Evolutionary conservation across 2,329 filamentous ascomycete genomes (phyloP).

Genomic region (Coniochaeta pulveracea): DNA sequence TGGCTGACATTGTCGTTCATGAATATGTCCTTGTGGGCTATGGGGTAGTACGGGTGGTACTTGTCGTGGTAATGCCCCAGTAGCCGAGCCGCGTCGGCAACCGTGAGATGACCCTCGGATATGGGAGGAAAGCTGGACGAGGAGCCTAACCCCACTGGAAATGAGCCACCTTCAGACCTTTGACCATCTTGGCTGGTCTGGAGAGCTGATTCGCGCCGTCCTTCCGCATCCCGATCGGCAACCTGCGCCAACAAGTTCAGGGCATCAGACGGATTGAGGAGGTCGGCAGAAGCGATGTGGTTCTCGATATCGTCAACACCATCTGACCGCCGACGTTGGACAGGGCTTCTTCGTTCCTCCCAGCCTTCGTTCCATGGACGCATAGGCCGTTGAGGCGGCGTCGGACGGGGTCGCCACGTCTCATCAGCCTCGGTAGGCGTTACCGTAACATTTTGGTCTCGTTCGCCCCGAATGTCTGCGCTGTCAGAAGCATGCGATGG

Average conservation of each 20-base stretch:
- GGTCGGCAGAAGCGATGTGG: constrained; percentile 25
- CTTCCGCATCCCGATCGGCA: constrained; percentile 7
- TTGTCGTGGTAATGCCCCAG: constrained; percentile 41
- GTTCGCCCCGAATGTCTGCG: neutral
- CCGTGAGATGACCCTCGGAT: constrained; percentile 15
- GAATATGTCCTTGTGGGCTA: constrained; percentile 50
- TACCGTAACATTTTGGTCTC: no score
- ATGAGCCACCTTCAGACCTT: no score
- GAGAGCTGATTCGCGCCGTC: neutral
- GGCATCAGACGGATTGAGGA: constrained; percentile 28
- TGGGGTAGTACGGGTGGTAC: constrained; percentile 60
- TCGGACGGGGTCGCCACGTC: neutral
- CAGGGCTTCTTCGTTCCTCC: constrained; percentile 6
- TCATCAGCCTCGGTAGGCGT: neutral
- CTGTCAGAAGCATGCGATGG: neutral
- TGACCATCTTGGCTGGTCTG: no score
- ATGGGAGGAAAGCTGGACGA: constrained; percentile 19
- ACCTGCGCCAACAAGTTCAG: constrained; percentile 28
- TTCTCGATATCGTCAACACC: constrained; percentile 19
- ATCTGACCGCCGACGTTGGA: constrained; percentile 5
- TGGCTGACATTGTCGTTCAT: constrained; percentile 32
- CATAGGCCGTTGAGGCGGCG: neutral
- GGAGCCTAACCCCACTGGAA: no score
- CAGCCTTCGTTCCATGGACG: constrained; percentile 3
- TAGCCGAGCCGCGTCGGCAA: constrained; percentile 14